Conservation (phyloP, 495 filamentous ascomycete genomes). For the Tuber indicum region DNA sequence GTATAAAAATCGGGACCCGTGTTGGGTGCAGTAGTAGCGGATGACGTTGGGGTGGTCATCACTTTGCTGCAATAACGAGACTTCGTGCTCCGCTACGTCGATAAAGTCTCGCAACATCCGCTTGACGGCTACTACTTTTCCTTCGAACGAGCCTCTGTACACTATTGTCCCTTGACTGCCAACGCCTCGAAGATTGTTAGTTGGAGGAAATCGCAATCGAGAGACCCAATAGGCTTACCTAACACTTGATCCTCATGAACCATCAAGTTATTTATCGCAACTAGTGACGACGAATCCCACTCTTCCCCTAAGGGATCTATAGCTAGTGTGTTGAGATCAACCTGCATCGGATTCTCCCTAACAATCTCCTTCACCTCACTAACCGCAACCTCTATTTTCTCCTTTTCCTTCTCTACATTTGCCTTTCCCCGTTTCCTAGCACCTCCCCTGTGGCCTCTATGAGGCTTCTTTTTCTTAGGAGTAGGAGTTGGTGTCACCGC, state of each 20-base stretch:
- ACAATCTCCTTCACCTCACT: slow-evolving; percentile 44
- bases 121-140: slow-evolving; percentile 90
- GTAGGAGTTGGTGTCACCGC: slow-evolving; percentile 33
- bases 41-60: slow-evolving; percentile 96
- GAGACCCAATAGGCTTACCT: slow-evolving; percentile 48
- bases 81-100: slow-evolving; percentile 91
- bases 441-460: slow-evolving; percentile 76
- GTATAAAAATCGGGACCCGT: slow-evolving; percentile 84
- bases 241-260: slow-evolving; percentile 68
- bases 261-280: slow-evolving; percentile 51
- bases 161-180: slow-evolving; percentile 85
- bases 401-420: slow-evolving; percentile 48
- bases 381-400: slow-evolving; percentile 46
- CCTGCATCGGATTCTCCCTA: slow-evolving; percentile 38
- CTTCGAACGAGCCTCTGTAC: slow-evolving; percentile 77
- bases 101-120: slow-evolving; percentile 91
- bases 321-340: slow-evolving; percentile 43
- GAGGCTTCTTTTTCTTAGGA: slow-evolving; percentile 70
- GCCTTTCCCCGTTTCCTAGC: slow-evolving; percentile 56
- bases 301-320: slow-evolving; percentile 26
- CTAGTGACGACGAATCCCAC: slow-evolving; percentile 18
- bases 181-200: slow-evolving; percentile 37
- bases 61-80: slow-evolving; percentile 78
- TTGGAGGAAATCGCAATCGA: not conserved
- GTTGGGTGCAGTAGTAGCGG: slow-evolving; percentile 86